Evolutionary conservation across 108 stramenopile species (phyloP), one percentile per base, ranked within the genome.

Genomic region (Aurantiochytrium sp.): DNA sequence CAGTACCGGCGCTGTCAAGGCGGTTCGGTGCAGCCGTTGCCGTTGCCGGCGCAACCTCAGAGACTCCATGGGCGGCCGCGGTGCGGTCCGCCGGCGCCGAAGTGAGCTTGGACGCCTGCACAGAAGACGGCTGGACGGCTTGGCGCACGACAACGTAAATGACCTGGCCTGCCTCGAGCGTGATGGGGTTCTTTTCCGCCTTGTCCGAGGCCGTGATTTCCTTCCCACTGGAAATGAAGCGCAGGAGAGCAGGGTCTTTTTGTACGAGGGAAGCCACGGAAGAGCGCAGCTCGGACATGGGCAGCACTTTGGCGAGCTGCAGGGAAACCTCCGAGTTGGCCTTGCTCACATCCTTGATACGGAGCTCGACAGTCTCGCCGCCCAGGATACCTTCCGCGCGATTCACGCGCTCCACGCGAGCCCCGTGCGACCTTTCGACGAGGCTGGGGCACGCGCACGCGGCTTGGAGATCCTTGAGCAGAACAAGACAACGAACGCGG

Each of bases 401-500:
- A 27, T 65, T 65, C 32, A 65, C 59, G 10, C 59, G 59, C 10
- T 65, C 59, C 22, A 65, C 59, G 32, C 59, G 59, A 17, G 59
- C 59, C 10, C 59, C 59, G 19, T 65, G 59, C 59, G 59, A 65
- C 3, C 34, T 65, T 10, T 34, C 34, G 0, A 65, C 34, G 2
- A 65, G 59, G 24, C 59, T 65, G 27, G 59, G 34, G 19, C 32
- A 65, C 59, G 59, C 59, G 34, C 59, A 65, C 12, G 59, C 27
- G 34, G 59, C 73, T 24, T 81, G 73, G 73, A 81, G 73, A 48
- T 81, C 42, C 24, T 81, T 81, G 73, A 81, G 73, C 10, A 81
- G 73, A 17, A 48, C n/a, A 12, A 81, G 24, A 2, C 73, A 81
- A 6, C 73, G 73, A 10, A 81, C 73, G 27, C 4, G 73, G 39